These are phyloP conservation scores for Ammopiptanthus mongolicus DNA, from an alignment of 306 rosid genomes.

Conservation along the genomic window DNA sequence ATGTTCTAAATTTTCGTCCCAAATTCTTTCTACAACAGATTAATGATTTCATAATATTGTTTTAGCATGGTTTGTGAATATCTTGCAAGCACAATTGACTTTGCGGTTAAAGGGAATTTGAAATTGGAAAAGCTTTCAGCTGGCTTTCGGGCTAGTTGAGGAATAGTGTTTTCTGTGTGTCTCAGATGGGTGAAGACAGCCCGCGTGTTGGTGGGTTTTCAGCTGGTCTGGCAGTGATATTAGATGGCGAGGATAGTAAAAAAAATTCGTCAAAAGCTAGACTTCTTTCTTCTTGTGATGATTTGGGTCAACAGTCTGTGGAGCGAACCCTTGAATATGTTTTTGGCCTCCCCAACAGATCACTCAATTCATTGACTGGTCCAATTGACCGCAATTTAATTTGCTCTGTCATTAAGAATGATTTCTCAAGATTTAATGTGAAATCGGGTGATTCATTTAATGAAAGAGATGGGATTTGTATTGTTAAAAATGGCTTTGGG, in stretches of 20 bases:
- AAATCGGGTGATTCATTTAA: conserved; percentile 16
- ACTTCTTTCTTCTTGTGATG: conserved; percentile 76
- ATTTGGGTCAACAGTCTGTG: conserved; percentile 69
- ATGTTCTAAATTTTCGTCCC: conserved; percentile 13
- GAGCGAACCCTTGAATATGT: conserved; percentile 85
- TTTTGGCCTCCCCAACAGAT: conserved; percentile 78
- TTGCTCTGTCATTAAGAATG: conserved; percentile 48
- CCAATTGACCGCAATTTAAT: conserved; percentile 47
- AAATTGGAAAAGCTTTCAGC: conserved; percentile 31
- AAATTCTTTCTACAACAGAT: background rate
- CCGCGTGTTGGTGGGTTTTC: conserved; percentile 77
- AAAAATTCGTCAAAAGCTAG: conserved; percentile 52
- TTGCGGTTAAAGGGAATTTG: conserved; percentile 22
- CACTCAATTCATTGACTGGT: conserved; percentile 49
- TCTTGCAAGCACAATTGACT: conserved; percentile 14
- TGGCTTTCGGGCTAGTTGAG: conserved; percentile 32
- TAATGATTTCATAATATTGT: conserved; percentile 35
- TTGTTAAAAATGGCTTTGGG: conserved; percentile 32
- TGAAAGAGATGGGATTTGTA: conserved; percentile 47
- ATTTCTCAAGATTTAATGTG: conserved; percentile 40
- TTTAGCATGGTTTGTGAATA: conserved; percentile 23
- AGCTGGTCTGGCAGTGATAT: conserved; percentile 88
- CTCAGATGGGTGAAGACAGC: conserved; percentile 71
- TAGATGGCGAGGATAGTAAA: conserved; percentile 55
- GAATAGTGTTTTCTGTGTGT: conserved; percentile 24